Base-by-base conservation (phyloP, 768 basidiomycete genomes). In the Cubamyces lactineus region DNA sequence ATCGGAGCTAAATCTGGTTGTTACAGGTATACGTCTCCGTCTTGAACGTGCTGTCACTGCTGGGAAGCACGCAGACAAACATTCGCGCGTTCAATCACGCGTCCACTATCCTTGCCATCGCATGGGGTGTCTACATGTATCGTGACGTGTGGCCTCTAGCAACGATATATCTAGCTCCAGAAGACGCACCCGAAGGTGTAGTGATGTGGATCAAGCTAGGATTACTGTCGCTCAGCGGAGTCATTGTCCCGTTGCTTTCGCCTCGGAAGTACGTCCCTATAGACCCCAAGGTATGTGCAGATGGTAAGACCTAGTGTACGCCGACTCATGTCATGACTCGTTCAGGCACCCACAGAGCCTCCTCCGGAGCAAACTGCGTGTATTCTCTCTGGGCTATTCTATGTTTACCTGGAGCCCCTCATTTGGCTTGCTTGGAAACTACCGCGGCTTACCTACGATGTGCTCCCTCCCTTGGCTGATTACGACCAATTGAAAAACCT, bases 341-440 rank as follows among this genome's bases (percentile, higher is more conserved):
- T 11, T 41, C 30, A 47, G 47, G 49, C 38, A 17, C 5, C 6
- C 28, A 5, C 61, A 59, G 71, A 59, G 28, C 70, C 74, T 1
- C 75, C 74, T 19, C 77, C 79, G 2, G 80, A 82, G 62, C 81
- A 81, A 59, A 79, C 77, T 1, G 76, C 80, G 0, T 78, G 79
- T 0, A 69, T 72, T 47, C 60, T 79, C 11, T 79, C 76, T 5
- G 69, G 76, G 53, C 41, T 77, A 15, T 68, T 73, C 26, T 81
- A 76, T 26, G 4, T 8, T 2, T 67, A 66, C 71, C 41, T 82
- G 74, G 72, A 80, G 50, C 66, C 68, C 2, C 39, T 73, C 19
- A 67, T 78, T 5, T 63, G 48, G 19, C 46, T 53, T 2, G 77
- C 76, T 0, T 74, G 66, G 30, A 64, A 71, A 2, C 59, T 66